Percentiles rank a stretch among this genome's conserved stretches.
phyloP scores from a whole-genome alignment of 2,329 filamentous ascomycete species.

The Penicillium sp. region DNA sequence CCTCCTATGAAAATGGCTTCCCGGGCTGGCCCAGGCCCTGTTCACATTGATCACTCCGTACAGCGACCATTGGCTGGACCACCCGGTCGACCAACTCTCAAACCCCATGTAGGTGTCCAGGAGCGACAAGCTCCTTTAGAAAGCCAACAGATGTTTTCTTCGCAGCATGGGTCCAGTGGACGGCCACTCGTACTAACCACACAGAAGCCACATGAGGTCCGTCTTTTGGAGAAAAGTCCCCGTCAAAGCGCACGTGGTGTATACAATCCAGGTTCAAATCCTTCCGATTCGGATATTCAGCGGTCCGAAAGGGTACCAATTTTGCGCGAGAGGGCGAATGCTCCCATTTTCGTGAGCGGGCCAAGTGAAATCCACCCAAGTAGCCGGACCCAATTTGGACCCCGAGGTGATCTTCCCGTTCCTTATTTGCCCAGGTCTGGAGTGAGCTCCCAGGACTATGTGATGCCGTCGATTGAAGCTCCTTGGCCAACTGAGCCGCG shows the following conservation, averaged over 20 bases:
- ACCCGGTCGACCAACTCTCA: constrained; percentile 5
- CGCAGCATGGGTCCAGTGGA: constrained; percentile 8
- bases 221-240: constrained; percentile 15
- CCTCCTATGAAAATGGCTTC: constrained; percentile 12
- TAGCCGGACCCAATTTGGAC: constrained; percentile 15
- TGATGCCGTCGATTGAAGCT: constrained; percentile 36
- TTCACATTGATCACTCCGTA: constrained; percentile 10
- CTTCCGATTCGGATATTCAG: constrained; percentile 19
- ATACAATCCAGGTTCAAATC: constrained; percentile 18
- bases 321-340: constrained; percentile 18
- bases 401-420: constrained; percentile 12
- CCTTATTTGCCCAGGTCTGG: constrained; percentile 15
- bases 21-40: constrained; percentile 12
- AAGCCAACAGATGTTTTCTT: constrained; percentile 5
- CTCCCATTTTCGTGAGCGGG: constrained; percentile 31
- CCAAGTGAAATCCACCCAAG: constrained; percentile 21
- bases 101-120: constrained; percentile 11
- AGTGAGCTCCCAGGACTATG: constrained; percentile 25
- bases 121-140: constrained; percentile 12
- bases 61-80: constrained; percentile 7
- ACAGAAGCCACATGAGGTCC: constrained; percentile 21
- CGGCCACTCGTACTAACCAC: constrained; percentile 22
- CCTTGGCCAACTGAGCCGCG: constrained; percentile 21
- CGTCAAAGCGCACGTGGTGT: constrained; percentile 18
- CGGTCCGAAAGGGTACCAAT: constrained; percentile 16